Evolutionary conservation across 441 rosid species (phyloP).

Genomic region (Eutrema salsugineum): DNA sequence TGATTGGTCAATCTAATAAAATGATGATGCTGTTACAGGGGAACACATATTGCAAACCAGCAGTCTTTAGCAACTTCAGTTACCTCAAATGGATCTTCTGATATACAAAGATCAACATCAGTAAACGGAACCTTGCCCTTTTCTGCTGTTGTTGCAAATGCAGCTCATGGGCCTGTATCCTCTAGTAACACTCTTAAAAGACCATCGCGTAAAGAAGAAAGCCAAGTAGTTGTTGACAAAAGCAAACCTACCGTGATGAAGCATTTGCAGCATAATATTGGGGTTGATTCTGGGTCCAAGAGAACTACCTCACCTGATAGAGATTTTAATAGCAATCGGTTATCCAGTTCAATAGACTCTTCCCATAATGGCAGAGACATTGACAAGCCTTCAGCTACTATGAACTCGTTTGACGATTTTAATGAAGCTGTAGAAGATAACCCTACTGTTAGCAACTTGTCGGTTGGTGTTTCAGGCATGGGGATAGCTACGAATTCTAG

Average conservation of each 20-base stretch:
- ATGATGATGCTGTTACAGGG: slow-evolving; percentile 54
- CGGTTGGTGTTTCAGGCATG: slow-evolving; percentile 36
- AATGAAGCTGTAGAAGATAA: slow-evolving; percentile 3
- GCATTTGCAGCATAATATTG: slow-evolving; percentile 3
- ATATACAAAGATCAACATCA: background rate
- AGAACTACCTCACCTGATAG: slow-evolving; percentile 11
- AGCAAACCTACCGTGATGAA: slow-evolving; percentile 16
- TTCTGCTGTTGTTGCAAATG: background rate
- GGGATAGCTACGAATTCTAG: slow-evolving; percentile 32
- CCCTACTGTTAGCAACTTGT: slow-evolving; percentile 24
- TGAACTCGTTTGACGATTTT: slow-evolving; percentile 20
- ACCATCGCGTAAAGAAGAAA: slow-evolving; percentile 3
- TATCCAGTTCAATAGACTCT: slow-evolving; percentile 30
- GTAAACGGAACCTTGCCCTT: slow-evolving; percentile 7
- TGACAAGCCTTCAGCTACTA: slow-evolving; percentile 26
- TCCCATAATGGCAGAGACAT: slow-evolving; percentile 31
- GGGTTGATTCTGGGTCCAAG: slow-evolving; percentile 20
- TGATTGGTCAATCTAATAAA: background rate
- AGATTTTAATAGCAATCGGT: slow-evolving; percentile 26
- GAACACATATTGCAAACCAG: slow-evolving; percentile 35
- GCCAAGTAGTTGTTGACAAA: slow-evolving; percentile 15
- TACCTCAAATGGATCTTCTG: slow-evolving; percentile 30
- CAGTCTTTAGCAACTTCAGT: slow-evolving; percentile 33
- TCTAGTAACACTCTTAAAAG: slow-evolving; percentile 4
- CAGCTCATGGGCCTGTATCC: background rate